phyloP scores from a whole-genome alignment of 495 filamentous ascomycete species.

The Amorphotheca resinae region DNA sequence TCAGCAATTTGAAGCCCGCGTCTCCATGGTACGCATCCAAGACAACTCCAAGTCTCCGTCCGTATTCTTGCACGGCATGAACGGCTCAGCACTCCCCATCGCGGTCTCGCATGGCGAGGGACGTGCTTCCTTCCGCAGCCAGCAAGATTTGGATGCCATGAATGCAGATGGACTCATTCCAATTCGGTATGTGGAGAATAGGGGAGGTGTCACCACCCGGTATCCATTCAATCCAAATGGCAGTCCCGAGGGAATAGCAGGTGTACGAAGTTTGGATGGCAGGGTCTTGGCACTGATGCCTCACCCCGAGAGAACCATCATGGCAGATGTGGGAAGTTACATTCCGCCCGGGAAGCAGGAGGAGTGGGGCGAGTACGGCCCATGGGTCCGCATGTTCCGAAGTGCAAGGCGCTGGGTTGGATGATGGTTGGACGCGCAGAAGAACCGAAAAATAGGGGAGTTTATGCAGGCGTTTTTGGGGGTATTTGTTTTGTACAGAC shows the following conservation, averaged over 20 bases:
- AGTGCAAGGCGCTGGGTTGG: slow-evolving; percentile 80
- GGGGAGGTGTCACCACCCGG: slow-evolving; percentile 55
- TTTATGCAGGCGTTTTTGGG: no score
- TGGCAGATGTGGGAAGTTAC: slow-evolving; percentile 72
- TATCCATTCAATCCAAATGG: slow-evolving; percentile 96
- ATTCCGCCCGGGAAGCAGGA: slow-evolving; percentile 48
- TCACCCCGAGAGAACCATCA: slow-evolving; percentile 84
- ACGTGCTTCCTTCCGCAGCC: slow-evolving; percentile 57
- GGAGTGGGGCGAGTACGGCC: slow-evolving; percentile 76
- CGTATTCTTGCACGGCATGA: slow-evolving; percentile 93
- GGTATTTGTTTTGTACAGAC: no score
- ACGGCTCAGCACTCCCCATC: slow-evolving; percentile 71
- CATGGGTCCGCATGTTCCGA: slow-evolving; percentile 74
- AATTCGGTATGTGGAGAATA: slow-evolving; percentile 76
- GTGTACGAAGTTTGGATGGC: slow-evolving; percentile 66
- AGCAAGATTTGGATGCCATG: slow-evolving; percentile 40
- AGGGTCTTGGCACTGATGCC: slow-evolving; percentile 92
- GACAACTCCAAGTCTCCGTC: slow-evolving; percentile 46
- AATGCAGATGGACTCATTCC: slow-evolving; percentile 50
- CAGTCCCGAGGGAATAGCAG: slow-evolving; percentile 75
- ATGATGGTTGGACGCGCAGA: no score
- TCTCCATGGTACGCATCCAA: slow-evolving; percentile 72
- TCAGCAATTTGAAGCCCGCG: slow-evolving; percentile 87
- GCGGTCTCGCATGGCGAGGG: slow-evolving; percentile 90
- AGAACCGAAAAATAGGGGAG: no score